phyloP scores from a whole-genome alignment of 352 stramenopile genomes.

The Globisporangium nagaii region DNA sequence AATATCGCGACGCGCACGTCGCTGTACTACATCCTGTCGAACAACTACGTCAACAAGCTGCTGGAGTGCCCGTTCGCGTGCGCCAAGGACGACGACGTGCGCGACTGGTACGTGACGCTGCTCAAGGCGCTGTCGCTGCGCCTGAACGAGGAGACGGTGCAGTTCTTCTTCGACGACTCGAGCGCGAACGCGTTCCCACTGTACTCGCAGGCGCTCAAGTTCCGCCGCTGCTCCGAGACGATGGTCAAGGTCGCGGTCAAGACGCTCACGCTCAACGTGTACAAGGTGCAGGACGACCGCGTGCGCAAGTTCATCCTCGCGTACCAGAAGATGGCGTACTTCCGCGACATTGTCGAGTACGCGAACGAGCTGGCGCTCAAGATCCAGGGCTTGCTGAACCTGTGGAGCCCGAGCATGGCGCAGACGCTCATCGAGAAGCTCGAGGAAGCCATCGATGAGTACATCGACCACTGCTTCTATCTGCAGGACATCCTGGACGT shows the following conservation, averaged over 20 bases:
- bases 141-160: slow-evolving; percentile 85
- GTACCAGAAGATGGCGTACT: slow-evolving; percentile 75
- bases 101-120: slow-evolving; percentile 86
- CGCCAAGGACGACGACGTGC: slow-evolving; percentile 74
- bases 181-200: slow-evolving; percentile 52
- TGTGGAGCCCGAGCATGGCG: slow-evolving; percentile 25
- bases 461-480: slow-evolving; percentile 84
- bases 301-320: slow-evolving; percentile 72
- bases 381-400: slow-evolving; percentile 72
- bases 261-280: slow-evolving; percentile 82
- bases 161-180: slow-evolving; percentile 82
- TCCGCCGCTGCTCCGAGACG: slow-evolving; percentile 67
- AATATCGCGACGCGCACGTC: slow-evolving; percentile 87
- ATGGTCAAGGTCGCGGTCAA: slow-evolving; percentile 87
- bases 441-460: slow-evolving; percentile 72
- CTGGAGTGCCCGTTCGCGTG: slow-evolving; percentile 75
- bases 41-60: slow-evolving; percentile 94
- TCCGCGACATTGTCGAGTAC: slow-evolving; percentile 72
- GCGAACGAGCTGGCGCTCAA: slow-evolving; percentile 69
- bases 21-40: slow-evolving; percentile 94
- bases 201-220: slow-evolving; percentile 65
- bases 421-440: slow-evolving; percentile 57
- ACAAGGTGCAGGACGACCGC: slow-evolving; percentile 69
- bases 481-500: slow-evolving; percentile 82
- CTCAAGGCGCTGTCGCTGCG: slow-evolving; percentile 83